phyloP scores from a whole-genome alignment of 164 flowering plant species.

The Umbellularia californica region DNA sequence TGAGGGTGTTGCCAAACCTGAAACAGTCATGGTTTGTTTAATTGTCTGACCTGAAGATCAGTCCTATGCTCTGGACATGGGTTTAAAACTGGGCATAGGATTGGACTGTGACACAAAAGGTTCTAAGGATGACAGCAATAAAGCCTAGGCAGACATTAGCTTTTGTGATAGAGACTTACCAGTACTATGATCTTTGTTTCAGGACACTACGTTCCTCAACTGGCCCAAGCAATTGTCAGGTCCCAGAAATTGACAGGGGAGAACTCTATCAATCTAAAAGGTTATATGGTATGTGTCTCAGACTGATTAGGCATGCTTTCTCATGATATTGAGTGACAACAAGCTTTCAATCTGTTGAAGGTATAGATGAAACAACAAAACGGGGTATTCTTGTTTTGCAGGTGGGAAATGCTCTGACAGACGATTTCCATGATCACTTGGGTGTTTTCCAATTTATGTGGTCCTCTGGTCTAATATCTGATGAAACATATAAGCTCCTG shows the following conservation, averaged over 20 bases:
- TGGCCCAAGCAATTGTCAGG: constrained; percentile 76
- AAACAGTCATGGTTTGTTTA: too few relatives aligned
- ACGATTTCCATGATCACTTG: constrained; percentile 75
- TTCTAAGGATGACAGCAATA: too few relatives aligned
- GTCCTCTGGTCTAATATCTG: constrained; percentile 90
- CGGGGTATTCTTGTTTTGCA: constrained; percentile 27
- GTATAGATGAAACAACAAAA: neutral
- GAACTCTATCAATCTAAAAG: constrained; percentile 71
- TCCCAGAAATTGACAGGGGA: constrained; percentile 33
- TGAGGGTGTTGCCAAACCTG: too few relatives aligned
- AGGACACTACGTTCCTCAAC: constrained; percentile 99
- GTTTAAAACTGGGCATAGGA: too few relatives aligned
- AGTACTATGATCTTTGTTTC: constrained; percentile 11
- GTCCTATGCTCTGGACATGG: too few relatives aligned
- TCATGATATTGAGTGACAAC: neutral
- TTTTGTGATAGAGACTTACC: neutral
- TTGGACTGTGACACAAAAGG: too few relatives aligned
- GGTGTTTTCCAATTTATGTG: constrained; percentile 90
- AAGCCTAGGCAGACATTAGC: neutral
- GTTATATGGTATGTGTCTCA: constrained; percentile 66
- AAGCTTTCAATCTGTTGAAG: neutral
- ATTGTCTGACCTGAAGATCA: too few relatives aligned
- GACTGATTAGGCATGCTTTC: neutral
- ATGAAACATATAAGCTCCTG: constrained; percentile 62
- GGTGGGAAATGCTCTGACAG: constrained; percentile 96